Percentiles rank a stretch among this genome's conserved stretches.
Evolutionary conservation across 495 filamentous ascomycete genomes (phyloP).

Genomic region (Clavariopsis aquatica): DNA sequence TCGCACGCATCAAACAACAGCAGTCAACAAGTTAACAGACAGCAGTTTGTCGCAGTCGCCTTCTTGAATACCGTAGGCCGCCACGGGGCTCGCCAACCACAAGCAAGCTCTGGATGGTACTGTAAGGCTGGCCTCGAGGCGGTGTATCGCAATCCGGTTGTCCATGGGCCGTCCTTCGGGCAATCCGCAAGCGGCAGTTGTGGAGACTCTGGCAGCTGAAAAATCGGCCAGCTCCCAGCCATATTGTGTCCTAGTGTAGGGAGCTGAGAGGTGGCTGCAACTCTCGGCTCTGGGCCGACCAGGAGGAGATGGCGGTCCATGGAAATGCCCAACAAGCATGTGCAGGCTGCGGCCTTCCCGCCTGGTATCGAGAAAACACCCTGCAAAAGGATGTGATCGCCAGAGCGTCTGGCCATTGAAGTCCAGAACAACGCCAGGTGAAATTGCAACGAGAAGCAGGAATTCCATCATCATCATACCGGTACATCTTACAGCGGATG

Average conservation of each 20-base stretch:
- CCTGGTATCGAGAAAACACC: not conserved
- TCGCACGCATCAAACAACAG: no score
- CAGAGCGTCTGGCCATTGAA: not conserved
- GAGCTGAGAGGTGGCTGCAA: not conserved
- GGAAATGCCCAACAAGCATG: slow-evolving; percentile 7
- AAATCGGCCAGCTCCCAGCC: no score
- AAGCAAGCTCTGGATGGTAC: slow-evolving; percentile 1
- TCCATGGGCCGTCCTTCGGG: not conserved
- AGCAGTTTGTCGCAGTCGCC: not conserved
- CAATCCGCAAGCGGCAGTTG: no score
- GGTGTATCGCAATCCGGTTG: not conserved
- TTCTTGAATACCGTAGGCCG: not conserved
- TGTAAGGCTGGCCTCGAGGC: not conserved
- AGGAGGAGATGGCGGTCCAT: no score
- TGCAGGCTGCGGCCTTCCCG: not conserved
- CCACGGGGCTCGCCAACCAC: not conserved
- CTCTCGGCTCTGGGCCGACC: not conserved
- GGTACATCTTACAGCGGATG: not conserved
- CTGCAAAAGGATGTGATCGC: not conserved
- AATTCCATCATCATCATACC: not conserved
- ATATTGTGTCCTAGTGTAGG: not conserved
- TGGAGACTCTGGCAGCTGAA: no score
- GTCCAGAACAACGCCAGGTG: not conserved
- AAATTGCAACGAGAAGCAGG: not conserved
- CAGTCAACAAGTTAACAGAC: no score